Conservation (phyloP, 345 rosid genomes). For the Diplotaxis tenuifolia region DNA sequence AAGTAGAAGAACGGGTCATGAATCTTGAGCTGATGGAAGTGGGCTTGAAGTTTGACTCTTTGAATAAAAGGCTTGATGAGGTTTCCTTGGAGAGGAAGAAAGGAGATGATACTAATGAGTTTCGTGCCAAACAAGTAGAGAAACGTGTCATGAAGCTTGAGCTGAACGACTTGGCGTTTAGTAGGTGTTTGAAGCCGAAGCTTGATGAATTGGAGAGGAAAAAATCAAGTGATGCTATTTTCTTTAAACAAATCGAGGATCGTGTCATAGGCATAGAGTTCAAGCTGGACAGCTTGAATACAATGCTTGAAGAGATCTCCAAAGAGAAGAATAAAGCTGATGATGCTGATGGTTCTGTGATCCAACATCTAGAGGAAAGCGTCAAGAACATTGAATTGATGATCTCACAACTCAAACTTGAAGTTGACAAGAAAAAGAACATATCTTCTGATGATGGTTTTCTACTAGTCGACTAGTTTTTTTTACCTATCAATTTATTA, state of each 20-base stretch:
- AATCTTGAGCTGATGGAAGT: neutral
- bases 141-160: neutral
- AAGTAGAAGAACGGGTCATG: no score
- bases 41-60: neutral
- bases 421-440: neutral
- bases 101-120: neutral
- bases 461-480: conserved; percentile 6
- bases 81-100: no score
- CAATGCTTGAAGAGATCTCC: neutral
- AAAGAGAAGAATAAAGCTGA: neutral
- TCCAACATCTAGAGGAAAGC: neutral
- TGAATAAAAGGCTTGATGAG: neutral
- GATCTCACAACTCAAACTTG: neutral
- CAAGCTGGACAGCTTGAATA: neutral
- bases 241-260: neutral
- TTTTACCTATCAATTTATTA: neutral
- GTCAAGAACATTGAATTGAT: neutral
- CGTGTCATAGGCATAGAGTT: neutral
- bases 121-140: neutral
- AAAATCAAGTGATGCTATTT: neutral
- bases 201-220: neutral
- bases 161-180: neutral
- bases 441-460: conserved; percentile 11
- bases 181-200: neutral
- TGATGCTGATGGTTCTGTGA: neutral